Base-by-base conservation (phyloP, 192 early-diverging fungal genomes). In the Glomus cerebriforme region DNA sequence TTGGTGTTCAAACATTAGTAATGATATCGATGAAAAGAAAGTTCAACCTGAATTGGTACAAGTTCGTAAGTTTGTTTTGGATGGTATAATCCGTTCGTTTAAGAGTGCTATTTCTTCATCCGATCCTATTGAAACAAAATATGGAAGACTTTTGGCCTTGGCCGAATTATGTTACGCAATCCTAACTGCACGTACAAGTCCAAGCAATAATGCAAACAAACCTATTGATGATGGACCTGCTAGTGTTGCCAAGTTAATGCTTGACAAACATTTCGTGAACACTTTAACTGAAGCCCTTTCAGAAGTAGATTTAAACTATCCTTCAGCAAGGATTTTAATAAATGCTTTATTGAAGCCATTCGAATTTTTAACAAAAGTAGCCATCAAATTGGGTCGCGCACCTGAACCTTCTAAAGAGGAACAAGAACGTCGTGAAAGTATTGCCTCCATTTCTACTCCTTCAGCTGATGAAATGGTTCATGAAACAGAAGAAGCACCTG, bases 281-380 rank as follows among this genome's bases (percentile, higher is more conserved):
- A 84, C 92, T 2, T 81, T 99, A 32, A 96, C 96, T 7, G 90
- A 87, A 45, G 90, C 94, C 2, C 82, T 96, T 26, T 91, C 90
- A 43, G 94, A 96, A 71, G 87, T 99, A 45, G 96, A 99, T 80
- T 83, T 96, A 39, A 94, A 97, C 80, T 95, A 98, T 79, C 98
- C 98, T 9, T 86, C 89, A 58, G 89, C 94, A 35, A 92, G 89
- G 60, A 84, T 85, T 19, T 87, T 98, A 34, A 89, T 97, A 15
- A 91, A 84, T 32, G 81, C 92, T 6, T 86, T 99, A 70, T 76
- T 98, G 65, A 93, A 94, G 62, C 98, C 97, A 7, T 87, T 98
- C 58, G 97, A 98, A 81, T 88, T 90, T 34, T 85, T 99, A 75
- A 92, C 97, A 17, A 95, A 96, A 80, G 79, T 94, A 5, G 96